Evolutionary conservation across 192 early-diverging fungal species (phyloP).

Genomic region (Linderina pennispora): DNA sequence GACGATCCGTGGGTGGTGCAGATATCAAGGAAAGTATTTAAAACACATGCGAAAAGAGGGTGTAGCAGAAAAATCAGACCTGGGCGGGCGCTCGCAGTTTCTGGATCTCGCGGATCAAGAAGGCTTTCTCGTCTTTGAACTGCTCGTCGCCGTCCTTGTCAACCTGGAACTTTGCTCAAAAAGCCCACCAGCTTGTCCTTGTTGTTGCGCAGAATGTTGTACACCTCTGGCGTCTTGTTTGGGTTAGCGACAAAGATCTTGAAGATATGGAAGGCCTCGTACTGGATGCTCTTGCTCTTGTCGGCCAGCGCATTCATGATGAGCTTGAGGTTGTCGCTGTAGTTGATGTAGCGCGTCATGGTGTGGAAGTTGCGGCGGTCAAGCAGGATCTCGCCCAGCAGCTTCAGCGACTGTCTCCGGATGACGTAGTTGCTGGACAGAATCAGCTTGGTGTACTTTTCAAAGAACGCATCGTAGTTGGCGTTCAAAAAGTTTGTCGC

Average conservation of each 20-base stretch:
- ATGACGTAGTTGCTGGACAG: conserved; percentile 96
- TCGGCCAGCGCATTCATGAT: conserved; percentile 97
- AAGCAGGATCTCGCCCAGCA: conserved; percentile 94
- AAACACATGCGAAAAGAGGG: no score
- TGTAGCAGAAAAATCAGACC: no score
- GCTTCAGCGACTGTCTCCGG: conserved; percentile 96
- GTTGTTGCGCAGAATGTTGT: conserved; percentile 90
- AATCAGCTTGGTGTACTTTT: conserved; percentile 69
- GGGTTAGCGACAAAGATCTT: conserved; percentile 99
- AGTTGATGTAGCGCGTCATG: conserved; percentile 93
- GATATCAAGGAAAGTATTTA: no score
- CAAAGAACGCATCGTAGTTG: conserved; percentile 79
- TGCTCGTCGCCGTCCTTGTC: conserved; percentile 97
- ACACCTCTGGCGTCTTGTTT: conserved; percentile 87
- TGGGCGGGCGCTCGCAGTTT: conserved; percentile 28
- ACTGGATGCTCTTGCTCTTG: conserved; percentile 97
- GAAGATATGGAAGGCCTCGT: conserved; percentile 99
- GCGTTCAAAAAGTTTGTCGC: conserved; percentile 82
- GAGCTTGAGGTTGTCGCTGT: conserved; percentile 89
- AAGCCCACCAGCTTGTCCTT: conserved; percentile 84
- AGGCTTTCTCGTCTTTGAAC: conserved; percentile 98
- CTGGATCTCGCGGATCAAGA: conserved; percentile 86
- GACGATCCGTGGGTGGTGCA: no score
- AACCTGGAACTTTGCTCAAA: conserved; percentile 88
- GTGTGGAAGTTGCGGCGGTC: conserved; percentile 92